Evolutionary conservation across 345 rosid species (phyloP).

Genomic region (Eucalyptus sp.): DNA sequence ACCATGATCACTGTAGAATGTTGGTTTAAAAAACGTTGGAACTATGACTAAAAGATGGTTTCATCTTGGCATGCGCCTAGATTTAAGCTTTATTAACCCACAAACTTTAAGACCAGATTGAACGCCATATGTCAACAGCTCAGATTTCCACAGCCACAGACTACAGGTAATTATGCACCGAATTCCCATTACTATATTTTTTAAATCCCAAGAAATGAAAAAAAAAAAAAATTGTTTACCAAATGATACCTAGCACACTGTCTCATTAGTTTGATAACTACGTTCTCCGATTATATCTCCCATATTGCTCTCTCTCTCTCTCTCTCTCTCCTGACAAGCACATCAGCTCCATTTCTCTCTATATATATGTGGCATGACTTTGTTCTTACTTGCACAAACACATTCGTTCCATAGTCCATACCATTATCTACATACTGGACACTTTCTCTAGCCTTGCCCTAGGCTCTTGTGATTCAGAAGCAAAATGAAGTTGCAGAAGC

Average conservation of each 20-base stretch:
- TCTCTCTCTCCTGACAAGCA: background rate
- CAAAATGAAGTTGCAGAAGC: background rate
- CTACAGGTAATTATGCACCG: background rate
- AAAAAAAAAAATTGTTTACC: background rate
- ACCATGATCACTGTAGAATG: background rate
- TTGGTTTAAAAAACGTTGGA: background rate
- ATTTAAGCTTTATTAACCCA: background rate
- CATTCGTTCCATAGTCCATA: background rate
- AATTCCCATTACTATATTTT: background rate
- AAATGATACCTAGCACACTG: constrained; percentile 1
- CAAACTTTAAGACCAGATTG: background rate
- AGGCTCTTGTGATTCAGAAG: background rate
- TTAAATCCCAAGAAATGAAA: background rate
- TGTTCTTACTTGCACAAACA: background rate
- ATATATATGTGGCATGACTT: background rate
- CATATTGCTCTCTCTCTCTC: background rate
- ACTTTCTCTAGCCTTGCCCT: background rate
- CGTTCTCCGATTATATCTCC: background rate
- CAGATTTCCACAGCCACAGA: background rate
- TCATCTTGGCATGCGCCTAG: background rate
- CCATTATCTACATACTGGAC: background rate
- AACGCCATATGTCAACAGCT: background rate
- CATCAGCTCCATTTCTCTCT: background rate
- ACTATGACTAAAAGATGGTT: background rate
- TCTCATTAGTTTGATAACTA: background rate